Evolutionary conservation across 768 basidiomycete species (phyloP), one percentile per base, ranked within the genome.

Genomic region (Hygrocybe punicea): DNA sequence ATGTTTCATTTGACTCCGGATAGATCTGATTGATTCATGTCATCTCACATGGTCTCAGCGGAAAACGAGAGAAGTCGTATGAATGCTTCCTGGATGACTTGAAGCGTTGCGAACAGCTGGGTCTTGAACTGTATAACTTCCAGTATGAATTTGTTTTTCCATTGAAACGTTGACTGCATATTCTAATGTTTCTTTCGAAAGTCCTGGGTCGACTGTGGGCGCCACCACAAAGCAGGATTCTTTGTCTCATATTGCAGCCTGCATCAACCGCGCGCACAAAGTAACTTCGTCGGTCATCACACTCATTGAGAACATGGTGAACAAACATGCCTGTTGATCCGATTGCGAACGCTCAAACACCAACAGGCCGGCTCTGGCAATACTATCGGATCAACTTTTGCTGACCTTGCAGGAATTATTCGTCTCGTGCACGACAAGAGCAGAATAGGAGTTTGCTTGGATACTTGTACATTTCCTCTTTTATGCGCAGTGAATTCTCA

Each of bases 191-290:
- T n/a, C n/a, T n/a, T n/a, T n/a, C n/a, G n/a, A n/a, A n/a, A 73
- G 91, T 66, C 91, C 92, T 37, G 92, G 92, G 1, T 93, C 91
- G 1, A 89, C 91, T 1, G 87, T 92, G 8, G 90, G 90, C 2
- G 75, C 75, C 34, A 78, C 82, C 0, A 84, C 86, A 0, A 72
- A 76, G 3, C 81, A 84, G 45, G 78, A 84, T 29, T 85, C 85
- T 3, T 80, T 89, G 53, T 70, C 79, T 6, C 70, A 78, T 8
- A 85, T 94, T 16, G 91, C 90, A 0, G 78, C 83, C 37, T 84
- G 82, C 52, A 78, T 95, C 59, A 93, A 94, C 60, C 76, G 78
- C 14, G 91, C 87, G 0, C 91, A 93, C 64, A 66, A 66, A 49
- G 78, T 72, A 59, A 91, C 88, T 0, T 67, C 71, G 9, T 71